phyloP scores from a whole-genome alignment of 805 yeast species.

The Metschnikowia gruessii region DNA sequence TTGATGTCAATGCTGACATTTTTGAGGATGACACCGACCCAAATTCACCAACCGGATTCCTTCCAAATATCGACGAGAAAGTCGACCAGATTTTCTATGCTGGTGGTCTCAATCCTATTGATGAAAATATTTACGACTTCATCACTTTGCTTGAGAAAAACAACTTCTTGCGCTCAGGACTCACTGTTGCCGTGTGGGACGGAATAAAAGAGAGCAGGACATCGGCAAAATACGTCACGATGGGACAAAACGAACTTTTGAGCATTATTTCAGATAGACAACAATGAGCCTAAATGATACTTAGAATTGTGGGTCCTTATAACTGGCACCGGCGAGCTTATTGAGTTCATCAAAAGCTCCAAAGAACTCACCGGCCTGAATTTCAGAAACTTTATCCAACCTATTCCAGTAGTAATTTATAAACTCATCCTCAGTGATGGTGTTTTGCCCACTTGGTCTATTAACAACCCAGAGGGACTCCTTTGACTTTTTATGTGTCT shows the following conservation, averaged over 20 bases:
- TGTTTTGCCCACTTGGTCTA: conserved; percentile 37
- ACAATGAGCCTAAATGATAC: neutral
- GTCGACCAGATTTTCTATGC: conserved; percentile 41
- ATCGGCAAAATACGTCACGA: conserved; percentile 59
- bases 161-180: conserved; percentile 42
- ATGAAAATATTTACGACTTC: conserved; percentile 62
- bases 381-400: conserved; percentile 44
- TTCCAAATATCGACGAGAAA: conserved; percentile 7
- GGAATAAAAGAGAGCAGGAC: conserved; percentile 48
- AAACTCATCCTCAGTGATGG: conserved; percentile 38
- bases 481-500: conserved; percentile 79
- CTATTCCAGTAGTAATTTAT: conserved; percentile 48
- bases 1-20: conserved; percentile 13
- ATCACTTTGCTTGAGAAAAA: conserved; percentile 43
- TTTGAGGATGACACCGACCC: conserved; percentile 1
- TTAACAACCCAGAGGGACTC: conserved; percentile 75
- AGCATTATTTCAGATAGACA: conserved; percentile 40
- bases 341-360: conserved; percentile 54
- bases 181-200: conserved; percentile 52
- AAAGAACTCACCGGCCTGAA: conserved; percentile 42
- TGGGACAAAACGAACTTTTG: conserved; percentile 69
- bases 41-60: conserved; percentile 5
- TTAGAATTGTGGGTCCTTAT: conserved; percentile 42
- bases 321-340: conserved; percentile 51
- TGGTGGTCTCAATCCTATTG: conserved; percentile 67